phyloP scores from a whole-genome alignment of 1,284 basidiomycete species.

The Ceratobasidium sp. region DNA sequence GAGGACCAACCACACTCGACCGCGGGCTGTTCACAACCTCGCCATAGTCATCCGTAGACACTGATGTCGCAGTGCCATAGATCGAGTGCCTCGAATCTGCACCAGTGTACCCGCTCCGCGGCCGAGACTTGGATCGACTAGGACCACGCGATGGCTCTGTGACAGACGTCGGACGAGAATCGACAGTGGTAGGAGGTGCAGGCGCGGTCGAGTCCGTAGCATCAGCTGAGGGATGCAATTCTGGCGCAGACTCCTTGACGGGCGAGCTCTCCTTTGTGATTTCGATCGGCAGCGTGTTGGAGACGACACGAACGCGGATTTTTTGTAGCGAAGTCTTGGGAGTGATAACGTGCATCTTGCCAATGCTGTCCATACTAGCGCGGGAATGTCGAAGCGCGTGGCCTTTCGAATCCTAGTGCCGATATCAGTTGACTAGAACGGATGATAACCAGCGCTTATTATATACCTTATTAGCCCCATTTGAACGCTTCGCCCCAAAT shows the following conservation, averaged over 20 bases:
- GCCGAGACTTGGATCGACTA: constrained; percentile 32
- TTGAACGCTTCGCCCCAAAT: constrained; percentile 14
- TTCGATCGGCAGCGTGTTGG: constrained; percentile 26
- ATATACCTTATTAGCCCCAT: not conserved
- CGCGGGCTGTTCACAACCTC: constrained; percentile 1
- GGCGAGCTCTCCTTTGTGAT: constrained; percentile 38
- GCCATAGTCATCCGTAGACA: constrained; percentile 7
- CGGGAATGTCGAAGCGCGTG: constrained; percentile 14
- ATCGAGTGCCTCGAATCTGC: constrained; percentile 20
- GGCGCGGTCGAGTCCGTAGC: not conserved
- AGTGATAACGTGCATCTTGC: constrained; percentile 36
- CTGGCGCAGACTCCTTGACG: constrained; percentile 22
- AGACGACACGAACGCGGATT: constrained; percentile 37
- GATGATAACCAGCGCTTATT: not conserved
- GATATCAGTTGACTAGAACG: no score
- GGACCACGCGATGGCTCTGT: not conserved
- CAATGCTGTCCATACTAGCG: constrained; percentile 34
- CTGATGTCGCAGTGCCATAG: constrained; percentile 29
- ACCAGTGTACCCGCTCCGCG: constrained; percentile 23
- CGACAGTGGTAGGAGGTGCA: not conserved
- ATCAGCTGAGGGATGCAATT: constrained; percentile 1
- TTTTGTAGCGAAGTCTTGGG: constrained; percentile 36
- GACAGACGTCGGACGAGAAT: constrained; percentile 6
- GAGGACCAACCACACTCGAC: constrained; percentile 24
- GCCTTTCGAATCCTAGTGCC: constrained; percentile 22